Evolutionary conservation across 805 yeast species (phyloP).

Genomic region (Saccharomyces jurei): DNA sequence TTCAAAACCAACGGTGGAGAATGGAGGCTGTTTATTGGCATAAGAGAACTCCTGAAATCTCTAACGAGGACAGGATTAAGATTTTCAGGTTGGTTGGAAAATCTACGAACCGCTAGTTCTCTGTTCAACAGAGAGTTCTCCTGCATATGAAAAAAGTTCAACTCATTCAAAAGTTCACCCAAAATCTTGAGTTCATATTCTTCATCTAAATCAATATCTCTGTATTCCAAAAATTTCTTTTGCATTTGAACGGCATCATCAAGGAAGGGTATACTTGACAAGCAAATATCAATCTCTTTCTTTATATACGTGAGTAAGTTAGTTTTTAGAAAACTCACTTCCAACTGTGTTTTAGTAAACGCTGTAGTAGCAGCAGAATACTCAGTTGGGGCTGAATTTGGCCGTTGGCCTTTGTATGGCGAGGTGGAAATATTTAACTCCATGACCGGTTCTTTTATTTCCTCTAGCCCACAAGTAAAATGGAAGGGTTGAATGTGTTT

Average conservation of each 20-base stretch:
- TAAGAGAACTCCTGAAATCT: not conserved
- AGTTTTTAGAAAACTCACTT: not conserved
- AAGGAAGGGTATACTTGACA: constrained; percentile 14
- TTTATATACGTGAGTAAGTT: constrained; percentile 12
- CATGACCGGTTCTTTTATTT: not conserved
- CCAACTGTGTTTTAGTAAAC: not conserved
- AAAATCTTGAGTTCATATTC: constrained; percentile 8
- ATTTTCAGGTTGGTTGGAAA: not conserved
- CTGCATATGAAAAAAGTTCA: constrained; percentile 16
- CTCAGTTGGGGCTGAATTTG: not conserved
- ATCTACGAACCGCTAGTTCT: constrained; percentile 12
- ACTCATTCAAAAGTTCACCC: constrained; percentile 12
- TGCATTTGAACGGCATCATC: constrained; percentile 13
- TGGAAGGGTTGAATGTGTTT: not conserved
- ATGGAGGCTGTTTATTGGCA: not conserved
- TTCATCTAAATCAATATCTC: constrained; percentile 4
- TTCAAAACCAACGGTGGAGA: not conserved
- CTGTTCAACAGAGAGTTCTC: constrained; percentile 19
- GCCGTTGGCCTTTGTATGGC: not conserved
- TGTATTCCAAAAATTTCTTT: constrained; percentile 10
- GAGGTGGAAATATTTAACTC: not conserved
- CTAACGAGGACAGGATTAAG: not conserved
- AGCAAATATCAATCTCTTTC: constrained; percentile 13
- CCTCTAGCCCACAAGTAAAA: not conserved
- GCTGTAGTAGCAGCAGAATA: not conserved